A percentile compares a stretch with the other conserved stretches of the same genome.
Conservation (phyloP, 2,329 filamentous ascomycete species). For the Hymenoscyphus fraxineus region DNA sequence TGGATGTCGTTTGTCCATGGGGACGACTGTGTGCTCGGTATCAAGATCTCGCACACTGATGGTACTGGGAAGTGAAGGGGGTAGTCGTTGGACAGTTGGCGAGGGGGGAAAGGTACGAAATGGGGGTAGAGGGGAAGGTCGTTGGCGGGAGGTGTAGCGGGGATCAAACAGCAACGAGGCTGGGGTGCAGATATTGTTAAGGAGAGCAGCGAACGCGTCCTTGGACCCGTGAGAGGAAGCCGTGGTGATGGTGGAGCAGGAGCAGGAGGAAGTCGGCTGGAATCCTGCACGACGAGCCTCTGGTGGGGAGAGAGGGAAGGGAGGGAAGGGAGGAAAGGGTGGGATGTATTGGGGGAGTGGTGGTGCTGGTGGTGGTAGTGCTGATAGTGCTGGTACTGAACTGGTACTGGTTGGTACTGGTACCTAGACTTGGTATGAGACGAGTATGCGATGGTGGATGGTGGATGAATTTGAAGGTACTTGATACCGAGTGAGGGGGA, state of each 20-base stretch:
- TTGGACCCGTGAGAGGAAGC: conserved; percentile 33
- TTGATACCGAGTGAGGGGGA: too few relatives aligned
- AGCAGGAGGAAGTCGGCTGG: conserved; percentile 8
- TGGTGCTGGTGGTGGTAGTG: too few relatives aligned
- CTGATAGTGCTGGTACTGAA: too few relatives aligned
- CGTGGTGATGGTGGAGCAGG: conserved; percentile 26
- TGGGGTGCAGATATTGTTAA: conserved; percentile 37
- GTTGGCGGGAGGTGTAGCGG: conserved; percentile 35
- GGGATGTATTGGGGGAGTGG: too few relatives aligned
- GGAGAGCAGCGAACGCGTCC: conserved; percentile 28
- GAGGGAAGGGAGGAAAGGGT: background rate
- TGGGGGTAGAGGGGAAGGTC: conserved; percentile 27
- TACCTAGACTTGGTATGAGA: too few relatives aligned
- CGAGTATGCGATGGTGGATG: too few relatives aligned
- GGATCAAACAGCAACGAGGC: conserved; percentile 41
- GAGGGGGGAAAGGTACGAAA: conserved; percentile 33
- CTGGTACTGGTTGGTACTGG: too few relatives aligned
- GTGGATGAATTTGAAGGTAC: too few relatives aligned
- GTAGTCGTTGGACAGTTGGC: conserved; percentile 24
- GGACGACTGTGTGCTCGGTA: conserved; percentile 21
- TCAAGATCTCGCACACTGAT: conserved; percentile 35
- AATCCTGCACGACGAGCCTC: conserved; percentile 7
- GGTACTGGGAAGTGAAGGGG: conserved; percentile 31
- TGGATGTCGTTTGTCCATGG: conserved; percentile 89
- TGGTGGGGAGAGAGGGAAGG: background rate